These are phyloP conservation scores for Eleusine indica DNA, from an alignment of 176 grass and related monocot species.

Conservation along the genomic window DNA sequence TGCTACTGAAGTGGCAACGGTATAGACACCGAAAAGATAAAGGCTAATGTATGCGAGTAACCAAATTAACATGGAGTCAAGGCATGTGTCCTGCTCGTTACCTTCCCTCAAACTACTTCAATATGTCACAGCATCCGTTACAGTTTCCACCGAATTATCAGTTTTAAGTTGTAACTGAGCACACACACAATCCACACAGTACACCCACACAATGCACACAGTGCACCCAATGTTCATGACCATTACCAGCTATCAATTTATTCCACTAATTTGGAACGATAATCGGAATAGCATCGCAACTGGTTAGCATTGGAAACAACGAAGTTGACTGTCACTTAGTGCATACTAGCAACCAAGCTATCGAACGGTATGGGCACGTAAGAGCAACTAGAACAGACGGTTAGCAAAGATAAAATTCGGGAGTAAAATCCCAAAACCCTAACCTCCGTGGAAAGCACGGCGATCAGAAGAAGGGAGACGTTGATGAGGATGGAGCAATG, in stretches of 20 bases:
- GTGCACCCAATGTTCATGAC: neutral
- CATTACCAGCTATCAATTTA: neutral
- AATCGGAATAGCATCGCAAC: too few relatives aligned
- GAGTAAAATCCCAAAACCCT: conserved; percentile 34
- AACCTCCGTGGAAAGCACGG: neutral
- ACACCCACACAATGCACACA: too few relatives aligned
- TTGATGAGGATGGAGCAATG: neutral
- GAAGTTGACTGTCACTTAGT: neutral
- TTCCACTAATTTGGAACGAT: neutral
- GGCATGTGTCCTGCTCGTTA: neutral
- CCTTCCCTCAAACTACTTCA: neutral
- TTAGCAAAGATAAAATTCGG: neutral
- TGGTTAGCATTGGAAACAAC: neutral
- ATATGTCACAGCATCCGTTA: neutral
- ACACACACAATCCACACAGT: neutral
- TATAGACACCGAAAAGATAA: neutral
- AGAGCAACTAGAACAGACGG: neutral
- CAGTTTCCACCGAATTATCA: neutral
- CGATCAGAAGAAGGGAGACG: neutral
- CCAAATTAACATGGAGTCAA: neutral
- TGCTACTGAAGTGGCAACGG: neutral
- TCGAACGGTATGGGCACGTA: neutral
- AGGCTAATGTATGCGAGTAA: neutral
- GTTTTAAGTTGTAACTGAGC: neutral
- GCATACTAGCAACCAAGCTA: neutral